phyloP scores from a whole-genome alignment of 1,284 basidiomycete genomes.

The Abortiporus biennis region DNA sequence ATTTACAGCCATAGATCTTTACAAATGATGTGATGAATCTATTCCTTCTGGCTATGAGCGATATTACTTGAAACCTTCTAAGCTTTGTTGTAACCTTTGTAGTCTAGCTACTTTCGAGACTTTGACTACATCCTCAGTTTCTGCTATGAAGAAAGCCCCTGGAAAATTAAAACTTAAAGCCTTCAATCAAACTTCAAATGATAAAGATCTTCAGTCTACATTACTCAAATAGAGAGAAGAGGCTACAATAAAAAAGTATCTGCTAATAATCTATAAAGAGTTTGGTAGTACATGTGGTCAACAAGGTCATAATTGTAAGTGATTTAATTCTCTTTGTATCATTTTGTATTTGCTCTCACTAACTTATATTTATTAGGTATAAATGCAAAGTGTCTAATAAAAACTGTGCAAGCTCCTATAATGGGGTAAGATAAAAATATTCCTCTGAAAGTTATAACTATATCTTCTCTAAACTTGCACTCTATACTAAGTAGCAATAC shows the following conservation, averaged over 20 bases:
- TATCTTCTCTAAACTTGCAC: not conserved
- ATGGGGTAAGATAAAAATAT: too few relatives aligned
- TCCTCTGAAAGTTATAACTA: not conserved
- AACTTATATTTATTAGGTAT: not conserved
- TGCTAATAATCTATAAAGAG: too few relatives aligned
- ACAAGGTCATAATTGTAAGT: conserved; percentile 1
- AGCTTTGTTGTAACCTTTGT: conserved; percentile 10
- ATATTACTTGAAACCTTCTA: conserved; percentile 1
- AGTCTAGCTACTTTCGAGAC: conserved; percentile 1
- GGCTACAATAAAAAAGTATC: too few relatives aligned
- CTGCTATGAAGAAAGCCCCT: not conserved
- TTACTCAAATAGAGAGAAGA: too few relatives aligned
- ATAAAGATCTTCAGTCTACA: not conserved
- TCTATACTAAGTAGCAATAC: too few relatives aligned
- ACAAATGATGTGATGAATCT: not conserved
- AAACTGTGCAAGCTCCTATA: not conserved
- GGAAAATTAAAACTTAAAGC: not conserved
- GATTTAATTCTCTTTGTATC: not conserved
- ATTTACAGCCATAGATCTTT: not conserved
- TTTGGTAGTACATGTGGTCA: conserved; percentile 1
- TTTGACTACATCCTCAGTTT: not conserved
- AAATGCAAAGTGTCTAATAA: not conserved
- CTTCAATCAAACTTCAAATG: not conserved
- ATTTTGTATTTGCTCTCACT: not conserved
- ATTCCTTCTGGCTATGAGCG: conserved; percentile 5